Evolutionary conservation across 352 stramenopile genomes (phyloP).

Genomic region (Globisporangium apiculatum): DNA sequence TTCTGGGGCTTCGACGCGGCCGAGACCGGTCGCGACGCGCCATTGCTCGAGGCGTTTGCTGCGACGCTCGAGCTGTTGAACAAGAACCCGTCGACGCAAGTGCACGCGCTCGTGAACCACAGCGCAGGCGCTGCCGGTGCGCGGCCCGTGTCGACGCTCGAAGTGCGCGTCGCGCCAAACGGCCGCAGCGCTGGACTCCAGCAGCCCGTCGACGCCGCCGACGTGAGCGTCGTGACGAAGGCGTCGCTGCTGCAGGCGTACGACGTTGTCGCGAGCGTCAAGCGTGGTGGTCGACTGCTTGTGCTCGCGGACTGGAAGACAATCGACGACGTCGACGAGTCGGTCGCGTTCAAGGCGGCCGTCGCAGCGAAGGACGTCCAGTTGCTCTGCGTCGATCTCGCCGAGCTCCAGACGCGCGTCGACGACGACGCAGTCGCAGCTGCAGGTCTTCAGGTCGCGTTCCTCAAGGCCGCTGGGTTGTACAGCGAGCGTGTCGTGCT

Average conservation of each 20-base stretch:
- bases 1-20: conserved; percentile 86
- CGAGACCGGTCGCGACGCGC: conserved; percentile 25
- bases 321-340: conserved; percentile 51
- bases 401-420: conserved; percentile 43
- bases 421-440: conserved; percentile 41
- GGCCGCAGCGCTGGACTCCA: conserved; percentile 24
- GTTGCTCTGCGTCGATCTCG: conserved; percentile 46
- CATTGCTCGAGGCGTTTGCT: conserved; percentile 27
- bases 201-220: conserved; percentile 44
- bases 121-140: conserved; percentile 17
- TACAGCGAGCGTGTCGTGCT: conserved; percentile 56
- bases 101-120: conserved; percentile 53
- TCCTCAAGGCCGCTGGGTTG: conserved; percentile 49
- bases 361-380: conserved; percentile 42
- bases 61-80: conserved; percentile 44
- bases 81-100: conserved; percentile 58
- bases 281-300: conserved; percentile 44
- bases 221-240: conserved; percentile 53
- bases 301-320: conserved; percentile 61
- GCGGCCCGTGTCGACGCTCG: conserved; percentile 40
- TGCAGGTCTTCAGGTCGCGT: conserved; percentile 44
- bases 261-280: conserved; percentile 46
- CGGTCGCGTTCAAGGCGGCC: conserved; percentile 39
- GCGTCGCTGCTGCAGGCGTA: conserved; percentile 38
- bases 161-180: conserved; percentile 47